Conservation (phyloP, 2,329 filamentous ascomycete genomes). For the Clonostachys chloroleuca region DNA sequence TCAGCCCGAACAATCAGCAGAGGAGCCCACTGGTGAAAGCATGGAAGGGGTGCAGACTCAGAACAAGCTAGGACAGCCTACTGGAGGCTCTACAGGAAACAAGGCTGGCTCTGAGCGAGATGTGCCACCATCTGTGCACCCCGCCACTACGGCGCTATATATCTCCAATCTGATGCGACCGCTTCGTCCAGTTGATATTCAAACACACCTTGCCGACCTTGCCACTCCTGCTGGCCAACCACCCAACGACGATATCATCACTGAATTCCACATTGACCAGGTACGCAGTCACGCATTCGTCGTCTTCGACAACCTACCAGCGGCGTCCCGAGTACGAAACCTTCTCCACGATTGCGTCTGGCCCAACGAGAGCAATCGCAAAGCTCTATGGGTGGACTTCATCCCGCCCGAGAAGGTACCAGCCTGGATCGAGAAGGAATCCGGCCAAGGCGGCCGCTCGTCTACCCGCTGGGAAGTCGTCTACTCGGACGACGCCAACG, state of each 20-base stretch:
- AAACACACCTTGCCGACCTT: constrained; percentile 64
- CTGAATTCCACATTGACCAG: constrained; percentile 73
- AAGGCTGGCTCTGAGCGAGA: not conserved
- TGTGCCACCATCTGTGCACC: constrained; percentile 57
- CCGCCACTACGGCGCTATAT: constrained; percentile 74
- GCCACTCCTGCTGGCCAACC: constrained; percentile 53
- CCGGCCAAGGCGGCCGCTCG: constrained; percentile 37
- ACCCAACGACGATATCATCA: constrained; percentile 49
- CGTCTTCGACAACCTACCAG: constrained; percentile 61
- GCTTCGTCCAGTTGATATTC: constrained; percentile 63
- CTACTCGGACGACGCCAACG: constrained; percentile 57
- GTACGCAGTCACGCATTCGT: constrained; percentile 88
- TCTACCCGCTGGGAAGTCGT: constrained; percentile 64
- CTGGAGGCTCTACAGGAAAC: no score
- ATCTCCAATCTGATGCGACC: constrained; percentile 90
- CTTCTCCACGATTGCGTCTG: constrained; percentile 75
- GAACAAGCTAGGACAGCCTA: not conserved
- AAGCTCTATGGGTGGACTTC: constrained; percentile 85
- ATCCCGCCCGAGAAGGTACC: constrained; percentile 70
- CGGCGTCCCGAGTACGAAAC: constrained; percentile 72
- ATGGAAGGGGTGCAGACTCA: constrained; percentile 1
- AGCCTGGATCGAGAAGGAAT: constrained; percentile 71
- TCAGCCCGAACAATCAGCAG: not conserved
- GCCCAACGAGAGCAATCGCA: constrained; percentile 83
- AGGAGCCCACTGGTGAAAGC: not conserved